These are phyloP conservation scores for Eutrema heterophyllum DNA, from an alignment of 345 rosid genomes.

Conservation along the genomic window DNA sequence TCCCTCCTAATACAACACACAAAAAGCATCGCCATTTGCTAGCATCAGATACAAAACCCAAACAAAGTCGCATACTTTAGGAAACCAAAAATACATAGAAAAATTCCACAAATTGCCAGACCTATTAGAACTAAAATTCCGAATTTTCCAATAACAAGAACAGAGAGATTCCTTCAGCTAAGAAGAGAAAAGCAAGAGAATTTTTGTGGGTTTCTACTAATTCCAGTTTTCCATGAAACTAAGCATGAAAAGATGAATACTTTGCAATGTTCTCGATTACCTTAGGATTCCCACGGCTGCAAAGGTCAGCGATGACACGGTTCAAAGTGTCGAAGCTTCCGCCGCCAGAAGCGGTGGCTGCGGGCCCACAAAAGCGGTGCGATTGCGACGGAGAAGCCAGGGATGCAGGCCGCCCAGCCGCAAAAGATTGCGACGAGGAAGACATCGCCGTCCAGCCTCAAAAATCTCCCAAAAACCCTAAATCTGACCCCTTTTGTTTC, in stretches of 20 bases:
- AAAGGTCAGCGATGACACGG: constrained; percentile 80
- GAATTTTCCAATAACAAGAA: background rate
- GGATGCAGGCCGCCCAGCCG: constrained; percentile 33
- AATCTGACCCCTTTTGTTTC: constrained; percentile 14
- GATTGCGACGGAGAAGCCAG: constrained; percentile 63
- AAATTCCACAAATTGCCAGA: background rate
- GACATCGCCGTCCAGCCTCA: constrained; percentile 40
- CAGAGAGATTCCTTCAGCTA: background rate
- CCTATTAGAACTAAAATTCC: background rate
- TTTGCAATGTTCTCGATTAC: constrained; percentile 26
- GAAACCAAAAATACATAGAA: background rate
- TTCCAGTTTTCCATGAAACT: background rate
- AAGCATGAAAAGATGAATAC: constrained; percentile 8
- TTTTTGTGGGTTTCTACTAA: constrained; percentile 3
- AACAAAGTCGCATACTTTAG: constrained; percentile 2
- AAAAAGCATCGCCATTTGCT: background rate
- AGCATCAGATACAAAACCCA: background rate
- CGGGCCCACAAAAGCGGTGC: constrained; percentile 48
- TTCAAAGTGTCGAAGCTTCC: constrained; percentile 72
- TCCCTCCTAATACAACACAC: constrained; percentile 55
- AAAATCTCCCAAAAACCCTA: constrained; percentile 30
- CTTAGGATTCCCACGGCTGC: constrained; percentile 73
- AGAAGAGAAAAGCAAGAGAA: constrained; percentile 1
- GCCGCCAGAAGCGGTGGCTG: constrained; percentile 46
- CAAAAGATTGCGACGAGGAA: constrained; percentile 51